Conservation (phyloP, 345 rosid genomes). For the Cardiospermum halicacabum region DNA sequence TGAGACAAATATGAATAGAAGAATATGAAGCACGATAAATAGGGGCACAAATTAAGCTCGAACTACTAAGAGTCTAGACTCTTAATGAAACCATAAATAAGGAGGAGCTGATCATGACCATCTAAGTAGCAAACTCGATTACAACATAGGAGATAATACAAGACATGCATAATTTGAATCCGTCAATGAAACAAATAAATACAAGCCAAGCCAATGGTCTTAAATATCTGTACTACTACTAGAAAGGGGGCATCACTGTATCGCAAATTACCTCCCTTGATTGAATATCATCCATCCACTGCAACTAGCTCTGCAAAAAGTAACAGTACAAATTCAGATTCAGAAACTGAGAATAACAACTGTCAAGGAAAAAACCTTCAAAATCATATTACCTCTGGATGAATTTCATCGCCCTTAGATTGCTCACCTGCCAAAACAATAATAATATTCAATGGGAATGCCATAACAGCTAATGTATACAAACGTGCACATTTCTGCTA, state of each 20-base stretch:
- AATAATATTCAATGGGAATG: background rate
- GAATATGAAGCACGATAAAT: too few relatives aligned
- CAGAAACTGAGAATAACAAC: background rate
- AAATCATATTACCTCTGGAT: slow-evolving; percentile 31
- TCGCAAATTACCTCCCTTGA: background rate
- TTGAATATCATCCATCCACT: background rate
- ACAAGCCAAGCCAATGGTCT: slow-evolving; percentile 4
- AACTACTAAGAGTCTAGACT: background rate
- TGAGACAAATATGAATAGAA: too few relatives aligned
- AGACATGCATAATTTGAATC: background rate
- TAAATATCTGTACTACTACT: slow-evolving; percentile 1
- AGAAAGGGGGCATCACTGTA: background rate
- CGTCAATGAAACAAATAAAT: background rate
- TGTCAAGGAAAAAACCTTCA: background rate
- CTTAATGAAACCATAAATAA: background rate
- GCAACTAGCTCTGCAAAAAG: slow-evolving; percentile 9
- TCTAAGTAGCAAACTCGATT: background rate
- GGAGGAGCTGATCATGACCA: background rate
- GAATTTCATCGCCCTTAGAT: slow-evolving; percentile 46
- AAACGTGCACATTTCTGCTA: too few relatives aligned
- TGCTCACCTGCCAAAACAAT: slow-evolving; percentile 50
- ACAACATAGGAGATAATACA: slow-evolving; percentile 1
- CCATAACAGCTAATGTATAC: background rate
- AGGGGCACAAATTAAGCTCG: background rate
- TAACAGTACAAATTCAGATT: background rate